phyloP scores from a whole-genome alignment of 2,329 filamentous ascomycete species.

The Periconia macrospinosa region DNA sequence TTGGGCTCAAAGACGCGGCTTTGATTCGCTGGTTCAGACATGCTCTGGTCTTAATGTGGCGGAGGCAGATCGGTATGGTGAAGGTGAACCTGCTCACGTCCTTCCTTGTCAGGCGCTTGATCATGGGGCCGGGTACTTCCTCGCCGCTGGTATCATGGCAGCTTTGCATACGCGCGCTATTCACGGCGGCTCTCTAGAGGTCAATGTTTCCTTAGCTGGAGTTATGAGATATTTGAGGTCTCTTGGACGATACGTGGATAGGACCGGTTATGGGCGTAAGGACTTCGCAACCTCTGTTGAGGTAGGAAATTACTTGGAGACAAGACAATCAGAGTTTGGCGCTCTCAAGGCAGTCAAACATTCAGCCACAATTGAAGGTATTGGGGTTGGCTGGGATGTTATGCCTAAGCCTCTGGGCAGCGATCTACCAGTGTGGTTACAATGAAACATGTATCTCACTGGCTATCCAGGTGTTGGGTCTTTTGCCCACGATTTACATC shows the following conservation, averaged over 20 bases:
- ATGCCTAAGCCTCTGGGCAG: conserved; percentile 56
- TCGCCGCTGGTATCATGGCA: conserved; percentile 57
- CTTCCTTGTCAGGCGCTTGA: conserved; percentile 61
- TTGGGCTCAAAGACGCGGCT: conserved; percentile 53
- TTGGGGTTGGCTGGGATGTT: conserved; percentile 52
- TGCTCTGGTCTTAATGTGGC: conserved; percentile 57
- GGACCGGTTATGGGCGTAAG: conserved; percentile 46
- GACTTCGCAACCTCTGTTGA: conserved; percentile 37
- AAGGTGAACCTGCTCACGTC: conserved; percentile 44
- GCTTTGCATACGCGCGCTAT: conserved; percentile 53
- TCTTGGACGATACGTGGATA: conserved; percentile 53
- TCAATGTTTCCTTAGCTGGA: conserved; percentile 59
- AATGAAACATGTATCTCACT: not conserved
- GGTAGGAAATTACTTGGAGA: conserved; percentile 47
- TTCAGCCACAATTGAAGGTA: conserved; percentile 51
- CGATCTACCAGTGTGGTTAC: conserved; percentile 48
- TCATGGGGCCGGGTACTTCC: conserved; percentile 58
- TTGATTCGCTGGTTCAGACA: conserved; percentile 60
- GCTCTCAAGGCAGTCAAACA: conserved; percentile 53
- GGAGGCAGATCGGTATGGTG: conserved; percentile 53
- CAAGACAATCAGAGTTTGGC: conserved; percentile 50
- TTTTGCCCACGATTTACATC: no score
- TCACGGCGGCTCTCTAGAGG: conserved; percentile 53
- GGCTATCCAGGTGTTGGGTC: no score
- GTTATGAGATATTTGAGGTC: conserved; percentile 60